Evolutionary conservation across 495 filamentous ascomycete genomes (phyloP), one percentile per base, ranked within the genome.

Genomic region (Mycothermus thermophilus): DNA sequence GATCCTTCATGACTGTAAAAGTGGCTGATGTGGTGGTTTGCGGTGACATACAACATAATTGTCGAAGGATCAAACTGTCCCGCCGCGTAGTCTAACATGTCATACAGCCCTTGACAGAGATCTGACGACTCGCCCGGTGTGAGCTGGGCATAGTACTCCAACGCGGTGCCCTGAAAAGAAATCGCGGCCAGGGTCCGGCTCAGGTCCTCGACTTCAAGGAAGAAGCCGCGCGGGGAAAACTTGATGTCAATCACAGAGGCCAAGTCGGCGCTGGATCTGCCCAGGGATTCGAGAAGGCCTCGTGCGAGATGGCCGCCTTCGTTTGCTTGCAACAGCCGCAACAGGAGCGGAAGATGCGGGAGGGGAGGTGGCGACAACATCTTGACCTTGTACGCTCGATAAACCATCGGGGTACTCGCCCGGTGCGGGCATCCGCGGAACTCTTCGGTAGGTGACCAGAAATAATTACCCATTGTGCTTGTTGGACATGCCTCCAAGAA

Each of bases 111-210:
- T 15, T 30, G 19, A 6, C 31, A 16, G 9, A 21, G 31, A 10
- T 28, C 17, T 12, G n/a, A 3, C 25, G 25, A 21, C 3, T 3
- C 5, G 12, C 8, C 4, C 4, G 17, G 5, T 3, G 34, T 26
- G 2, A 37, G 17, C 11, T 37, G 34, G 13, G 34, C 34, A 4
- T 12, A 30, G 8, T 30, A 30, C 4, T 37, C 34, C 18, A 37
- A 17, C 5, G 24, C 19, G 8, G 34, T 23, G 18, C 34, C 34
- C 1, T 20, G 26, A 10, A 37, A 37, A 16, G 5, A 14, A 2
- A 16, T 2, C 0, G n/a, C 23, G 3, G 11, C 8, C 10, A 4
- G 12, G 14, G 9, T 11, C 1, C 21, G 8, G 13, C 1, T 1
- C 1, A 2, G 11, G 6, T 8, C 9, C n/a, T 5, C 1, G 23